Evolutionary conservation across 176 grass and related monocot species (phyloP).

Genomic region (Ampelocalamus luodianensis): DNA sequence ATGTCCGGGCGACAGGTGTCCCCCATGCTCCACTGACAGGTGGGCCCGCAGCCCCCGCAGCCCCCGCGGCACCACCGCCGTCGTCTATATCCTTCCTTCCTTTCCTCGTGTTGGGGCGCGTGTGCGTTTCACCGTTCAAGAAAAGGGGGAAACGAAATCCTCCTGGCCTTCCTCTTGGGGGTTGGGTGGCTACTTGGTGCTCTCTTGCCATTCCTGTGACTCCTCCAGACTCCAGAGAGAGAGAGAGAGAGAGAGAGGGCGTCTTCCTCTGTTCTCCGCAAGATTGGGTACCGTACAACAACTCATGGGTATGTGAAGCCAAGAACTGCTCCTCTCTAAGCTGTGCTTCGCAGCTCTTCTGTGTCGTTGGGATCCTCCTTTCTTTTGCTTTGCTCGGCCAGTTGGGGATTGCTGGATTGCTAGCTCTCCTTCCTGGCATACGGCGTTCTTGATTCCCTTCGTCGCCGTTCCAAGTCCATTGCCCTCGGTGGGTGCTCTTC

Average conservation of each 20-base stretch:
- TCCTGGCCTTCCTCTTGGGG: neutral
- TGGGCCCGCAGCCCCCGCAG: no score
- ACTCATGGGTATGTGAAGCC: slow-evolving; percentile 35
- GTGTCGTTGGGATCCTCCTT: neutral
- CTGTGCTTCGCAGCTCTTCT: neutral
- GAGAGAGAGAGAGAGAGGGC: neutral
- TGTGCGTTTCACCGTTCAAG: slow-evolving; percentile 37
- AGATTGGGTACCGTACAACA: slow-evolving; percentile 9
- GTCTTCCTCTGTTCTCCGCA: slow-evolving; percentile 1
- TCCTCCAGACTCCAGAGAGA: neutral
- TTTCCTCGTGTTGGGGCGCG: slow-evolving; percentile 28
- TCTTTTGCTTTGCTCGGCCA: neutral
- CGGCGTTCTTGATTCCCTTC: neutral
- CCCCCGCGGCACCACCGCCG: neutral
- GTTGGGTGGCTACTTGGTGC: neutral
- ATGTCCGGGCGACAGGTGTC: neutral
- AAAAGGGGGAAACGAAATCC: neutral
- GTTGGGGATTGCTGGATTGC: neutral
- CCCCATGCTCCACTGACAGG: neutral
- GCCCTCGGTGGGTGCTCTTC: neutral
- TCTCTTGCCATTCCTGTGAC: slow-evolving; percentile 5
- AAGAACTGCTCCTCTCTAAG: neutral
- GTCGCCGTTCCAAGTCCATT: neutral
- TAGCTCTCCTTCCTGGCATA: neutral
- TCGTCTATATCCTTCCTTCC: neutral